A percentile compares a stretch with the other conserved stretches of the same genome.
phyloP scores from a whole-genome alignment of 805 yeast species.

The Teunomyces cretensis region DNA sequence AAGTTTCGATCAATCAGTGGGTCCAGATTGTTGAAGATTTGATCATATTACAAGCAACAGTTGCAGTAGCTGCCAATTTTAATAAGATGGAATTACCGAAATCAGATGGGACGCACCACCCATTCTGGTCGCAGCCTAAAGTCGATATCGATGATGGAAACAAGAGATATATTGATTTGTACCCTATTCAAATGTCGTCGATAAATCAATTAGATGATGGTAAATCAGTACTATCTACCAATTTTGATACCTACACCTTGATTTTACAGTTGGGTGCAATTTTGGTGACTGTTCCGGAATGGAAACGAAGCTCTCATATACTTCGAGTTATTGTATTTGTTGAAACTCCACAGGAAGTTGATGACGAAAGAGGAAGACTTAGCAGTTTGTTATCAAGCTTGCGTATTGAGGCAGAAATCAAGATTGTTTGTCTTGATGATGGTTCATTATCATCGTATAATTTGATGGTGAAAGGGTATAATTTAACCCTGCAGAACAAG shows the following conservation, averaged over 20 bases:
- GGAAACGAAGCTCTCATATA: slow-evolving; percentile 71
- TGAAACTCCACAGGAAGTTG: slow-evolving; percentile 67
- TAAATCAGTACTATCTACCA: slow-evolving; percentile 73
- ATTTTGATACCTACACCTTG: slow-evolving; percentile 93
- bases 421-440: slow-evolving; percentile 66
- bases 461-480: slow-evolving; percentile 70
- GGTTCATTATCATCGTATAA: slow-evolving; percentile 63
- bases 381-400: slow-evolving; percentile 64
- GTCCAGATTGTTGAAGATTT: slow-evolving; percentile 90
- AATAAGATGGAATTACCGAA: slow-evolving; percentile 64
- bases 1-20: slow-evolving; percentile 78
- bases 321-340: slow-evolving; percentile 88
- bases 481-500: slow-evolving; percentile 29
- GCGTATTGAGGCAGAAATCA: slow-evolving; percentile 79
- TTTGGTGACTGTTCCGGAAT: slow-evolving; percentile 85
- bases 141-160: slow-evolving; percentile 20
- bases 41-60: slow-evolving; percentile 82
- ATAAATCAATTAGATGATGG: slow-evolving; percentile 67
- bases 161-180: slow-evolving; percentile 73
- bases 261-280: slow-evolving; percentile 94
- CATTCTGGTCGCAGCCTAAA: slow-evolving; percentile 11
- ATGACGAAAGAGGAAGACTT: slow-evolving; percentile 67
- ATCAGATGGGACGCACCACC: slow-evolving; percentile 21
- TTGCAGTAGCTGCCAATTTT: slow-evolving; percentile 93
- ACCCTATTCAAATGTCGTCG: slow-evolving; percentile 97